phyloP scores from a whole-genome alignment of 139 green algal species.

The Chlorella vulgaris region DNA sequence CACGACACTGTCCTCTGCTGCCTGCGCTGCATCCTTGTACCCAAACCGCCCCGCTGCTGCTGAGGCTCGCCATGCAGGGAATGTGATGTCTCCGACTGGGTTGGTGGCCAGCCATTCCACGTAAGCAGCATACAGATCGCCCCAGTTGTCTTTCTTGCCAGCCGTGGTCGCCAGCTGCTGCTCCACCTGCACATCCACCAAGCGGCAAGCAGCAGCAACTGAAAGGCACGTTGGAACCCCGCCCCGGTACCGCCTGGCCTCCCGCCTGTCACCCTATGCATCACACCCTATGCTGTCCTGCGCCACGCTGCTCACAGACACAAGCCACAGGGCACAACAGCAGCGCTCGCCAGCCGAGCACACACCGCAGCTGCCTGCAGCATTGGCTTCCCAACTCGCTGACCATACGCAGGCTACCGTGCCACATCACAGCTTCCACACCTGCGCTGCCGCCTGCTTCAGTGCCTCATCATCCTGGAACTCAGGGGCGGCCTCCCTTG shows the following conservation, averaged over 20 bases:
- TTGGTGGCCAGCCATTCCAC: neutral
- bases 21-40: neutral
- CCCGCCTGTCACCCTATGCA: no score
- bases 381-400: no score
- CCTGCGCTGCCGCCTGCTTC: slow-evolving; percentile 9
- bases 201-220: neutral
- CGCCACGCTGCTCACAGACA: no score
- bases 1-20: neutral
- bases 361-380: no score
- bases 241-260: no score
- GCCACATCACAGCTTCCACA: neutral
- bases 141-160: neutral
- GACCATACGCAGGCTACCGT: no score
- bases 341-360: no score
- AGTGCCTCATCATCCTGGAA: slow-evolving; percentile 12
- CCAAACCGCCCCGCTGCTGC: neutral
- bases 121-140: neutral
- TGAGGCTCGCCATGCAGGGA: slow-evolving; percentile 8
- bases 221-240: neutral
- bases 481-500: neutral
- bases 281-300: no score
- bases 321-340: no score
- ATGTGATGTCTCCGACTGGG: neutral
- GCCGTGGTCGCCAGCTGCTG: slow-evolving; percentile 9
- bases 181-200: neutral